Conservation (phyloP, 1,139 yeast genomes). For the Groenewaldozyma auringiensis region DNA sequence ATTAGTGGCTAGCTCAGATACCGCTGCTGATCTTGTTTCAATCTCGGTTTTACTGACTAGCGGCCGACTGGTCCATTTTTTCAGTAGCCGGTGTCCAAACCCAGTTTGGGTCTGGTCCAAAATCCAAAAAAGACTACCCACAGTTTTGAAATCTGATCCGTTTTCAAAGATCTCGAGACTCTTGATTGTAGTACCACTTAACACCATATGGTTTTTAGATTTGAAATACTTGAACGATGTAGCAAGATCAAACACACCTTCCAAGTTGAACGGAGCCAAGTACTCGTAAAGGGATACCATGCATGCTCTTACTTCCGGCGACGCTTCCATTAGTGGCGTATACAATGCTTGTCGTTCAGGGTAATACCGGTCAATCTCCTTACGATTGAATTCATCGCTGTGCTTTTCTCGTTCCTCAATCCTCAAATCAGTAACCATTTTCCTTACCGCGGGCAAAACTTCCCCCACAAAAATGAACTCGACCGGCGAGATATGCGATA, state of each 20-base stretch:
- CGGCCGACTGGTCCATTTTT: constrained; percentile 72
- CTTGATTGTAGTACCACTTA: constrained; percentile 60
- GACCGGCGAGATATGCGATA: constrained; percentile 65
- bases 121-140: constrained; percentile 72
- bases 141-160: constrained; percentile 44
- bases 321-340: not conserved
- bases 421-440: constrained; percentile 14
- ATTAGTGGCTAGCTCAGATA: constrained; percentile 45
- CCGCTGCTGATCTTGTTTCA: constrained; percentile 53
- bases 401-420: constrained; percentile 8
- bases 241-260: constrained; percentile 46
- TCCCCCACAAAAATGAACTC: constrained; percentile 51
- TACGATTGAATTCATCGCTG: constrained; percentile 8
- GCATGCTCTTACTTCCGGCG: constrained; percentile 35
- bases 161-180: constrained; percentile 70
- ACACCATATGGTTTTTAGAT: constrained; percentile 49
- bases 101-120: constrained; percentile 72
- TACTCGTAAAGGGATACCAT: constrained; percentile 45
- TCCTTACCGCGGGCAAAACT: constrained; percentile 31
- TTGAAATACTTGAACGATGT: constrained; percentile 48
- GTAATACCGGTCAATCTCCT: constrained; percentile 5
- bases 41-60: constrained; percentile 47
- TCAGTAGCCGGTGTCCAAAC: constrained; percentile 62
- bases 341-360: constrained; percentile 5
- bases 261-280: constrained; percentile 55